Evolutionary conservation across 306 rosid genomes (phyloP), one percentile per base, ranked within the genome.

Genomic region (Pueraria montana): DNA sequence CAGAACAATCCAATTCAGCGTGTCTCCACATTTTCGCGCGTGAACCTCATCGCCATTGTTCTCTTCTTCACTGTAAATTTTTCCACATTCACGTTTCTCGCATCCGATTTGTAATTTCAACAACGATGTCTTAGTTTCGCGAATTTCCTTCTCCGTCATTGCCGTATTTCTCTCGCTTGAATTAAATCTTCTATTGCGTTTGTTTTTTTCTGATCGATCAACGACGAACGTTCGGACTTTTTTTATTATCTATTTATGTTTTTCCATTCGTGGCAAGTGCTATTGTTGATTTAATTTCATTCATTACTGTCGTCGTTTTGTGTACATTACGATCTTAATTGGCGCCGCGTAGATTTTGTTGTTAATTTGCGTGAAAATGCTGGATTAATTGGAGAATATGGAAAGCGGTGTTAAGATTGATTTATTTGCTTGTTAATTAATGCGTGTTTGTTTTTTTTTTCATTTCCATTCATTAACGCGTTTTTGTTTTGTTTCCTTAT

Each of bases 1-100:
- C 72, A 65, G 77, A 32, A n/a, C 17, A 49, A 55, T 86, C 89
- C 81, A 61, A 52, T 78, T 84, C 86, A 3, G 12, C n/a, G 16
- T 67, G 30, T 53, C 77, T 78, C 73, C 48, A 18, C 76, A 53
- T 82, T 83, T 63, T 85, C 85, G 79, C 86, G 86, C 87, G 72
- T 88, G 69, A 75, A 65, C 70, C 27, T 50, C 56, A 79, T 78
- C 91, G 30, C 70, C 84, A 24, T 85, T 77, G 73, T 46, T 18
- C 52, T 18, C 53, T 75, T 38, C 68, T 8, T 42, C 77, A 50
- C 61, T 65, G 91, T 89, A 86, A 38, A 38, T 73, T 72, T 55
- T 64, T 62, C 86, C 42, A 40, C 24, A 64, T 34, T 64, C 46
- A 2, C 71, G 38, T 63, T 30, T 36, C 66, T 64, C 61, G 17